phyloP scores from a whole-genome alignment of 768 basidiomycete genomes.

The Amanita thiersii region DNA sequence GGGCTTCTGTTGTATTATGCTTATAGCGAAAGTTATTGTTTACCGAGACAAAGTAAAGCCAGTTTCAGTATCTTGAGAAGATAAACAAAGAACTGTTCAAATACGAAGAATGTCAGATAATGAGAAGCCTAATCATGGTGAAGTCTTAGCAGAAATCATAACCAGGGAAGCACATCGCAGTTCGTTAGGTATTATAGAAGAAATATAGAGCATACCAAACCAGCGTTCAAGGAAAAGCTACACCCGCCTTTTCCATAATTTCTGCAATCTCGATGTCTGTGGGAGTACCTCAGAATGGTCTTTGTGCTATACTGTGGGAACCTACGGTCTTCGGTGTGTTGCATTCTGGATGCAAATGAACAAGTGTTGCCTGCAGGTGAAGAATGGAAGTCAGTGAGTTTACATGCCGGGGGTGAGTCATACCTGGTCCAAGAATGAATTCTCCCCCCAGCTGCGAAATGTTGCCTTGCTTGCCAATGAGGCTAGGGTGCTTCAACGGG shows the following conservation, averaged over 20 bases:
- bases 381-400: background rate
- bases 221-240: constrained; percentile 12
- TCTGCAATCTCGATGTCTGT: constrained; percentile 42
- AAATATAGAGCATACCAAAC: too few relatives aligned
- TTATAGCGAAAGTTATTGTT: too few relatives aligned
- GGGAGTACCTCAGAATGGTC: background rate
- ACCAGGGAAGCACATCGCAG: too few relatives aligned
- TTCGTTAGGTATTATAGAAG: too few relatives aligned
- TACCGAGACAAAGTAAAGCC: too few relatives aligned
- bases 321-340: constrained; percentile 54
- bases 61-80: too few relatives aligned
- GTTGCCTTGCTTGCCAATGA: constrained; percentile 57
- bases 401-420: constrained; percentile 4
- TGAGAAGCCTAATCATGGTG: too few relatives aligned
- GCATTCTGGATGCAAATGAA: constrained; percentile 48
- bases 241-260: constrained; percentile 36
- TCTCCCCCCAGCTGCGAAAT: constrained; percentile 58
- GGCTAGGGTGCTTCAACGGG: constrained; percentile 31
- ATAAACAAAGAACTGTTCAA: too few relatives aligned
- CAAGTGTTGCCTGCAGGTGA: constrained; percentile 31
- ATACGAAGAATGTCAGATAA: too few relatives aligned
- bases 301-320: constrained; percentile 16
- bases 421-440: constrained; percentile 53
- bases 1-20: too few relatives aligned
- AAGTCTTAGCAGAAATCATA: too few relatives aligned